These are phyloP conservation scores for Colletotrichum theobromicola DNA, from an alignment of 2,329 filamentous ascomycete genomes.

Conservation along the genomic window DNA sequence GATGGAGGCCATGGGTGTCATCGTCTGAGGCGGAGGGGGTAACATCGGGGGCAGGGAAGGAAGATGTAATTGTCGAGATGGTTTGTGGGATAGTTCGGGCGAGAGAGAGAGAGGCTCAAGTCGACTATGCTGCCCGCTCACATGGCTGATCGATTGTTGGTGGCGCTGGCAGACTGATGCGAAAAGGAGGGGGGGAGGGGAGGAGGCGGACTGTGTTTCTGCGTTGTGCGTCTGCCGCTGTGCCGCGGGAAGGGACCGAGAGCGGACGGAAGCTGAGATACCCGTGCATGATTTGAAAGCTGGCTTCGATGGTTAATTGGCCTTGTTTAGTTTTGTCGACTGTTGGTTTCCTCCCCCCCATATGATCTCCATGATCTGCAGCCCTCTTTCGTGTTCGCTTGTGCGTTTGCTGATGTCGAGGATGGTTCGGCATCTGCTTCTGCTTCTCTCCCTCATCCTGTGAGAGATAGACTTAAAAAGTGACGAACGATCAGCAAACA, in stretches of 20 bases:
- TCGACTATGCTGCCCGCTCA: not conserved
- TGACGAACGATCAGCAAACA: not conserved
- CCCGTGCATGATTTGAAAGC: conserved; percentile 4
- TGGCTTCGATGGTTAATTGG: not conserved
- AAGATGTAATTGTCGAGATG: not conserved
- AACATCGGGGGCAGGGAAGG: not conserved
- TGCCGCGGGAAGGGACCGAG: not conserved
- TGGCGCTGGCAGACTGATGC: not conserved
- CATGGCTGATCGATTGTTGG: not conserved
- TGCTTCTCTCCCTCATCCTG: not conserved
- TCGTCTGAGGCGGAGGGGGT: not conserved
- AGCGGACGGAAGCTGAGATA: conserved; percentile 16
- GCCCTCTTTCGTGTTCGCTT: not conserved
- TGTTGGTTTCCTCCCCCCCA: not conserved
- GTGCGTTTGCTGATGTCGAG: not conserved
- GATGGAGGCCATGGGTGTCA: conserved; percentile 2
- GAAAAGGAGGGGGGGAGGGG: not conserved
- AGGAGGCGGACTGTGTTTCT: not conserved
- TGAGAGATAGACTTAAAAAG: not conserved
- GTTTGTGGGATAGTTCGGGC: not conserved
- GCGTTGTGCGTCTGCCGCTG: not conserved
- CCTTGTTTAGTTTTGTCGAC: not conserved
- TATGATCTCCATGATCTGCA: not conserved
- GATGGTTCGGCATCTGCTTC: not conserved
- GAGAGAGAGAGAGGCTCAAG: not conserved